phyloP scores from a whole-genome alignment of 257 asterid genomes.

The Misopates orontium region DNA sequence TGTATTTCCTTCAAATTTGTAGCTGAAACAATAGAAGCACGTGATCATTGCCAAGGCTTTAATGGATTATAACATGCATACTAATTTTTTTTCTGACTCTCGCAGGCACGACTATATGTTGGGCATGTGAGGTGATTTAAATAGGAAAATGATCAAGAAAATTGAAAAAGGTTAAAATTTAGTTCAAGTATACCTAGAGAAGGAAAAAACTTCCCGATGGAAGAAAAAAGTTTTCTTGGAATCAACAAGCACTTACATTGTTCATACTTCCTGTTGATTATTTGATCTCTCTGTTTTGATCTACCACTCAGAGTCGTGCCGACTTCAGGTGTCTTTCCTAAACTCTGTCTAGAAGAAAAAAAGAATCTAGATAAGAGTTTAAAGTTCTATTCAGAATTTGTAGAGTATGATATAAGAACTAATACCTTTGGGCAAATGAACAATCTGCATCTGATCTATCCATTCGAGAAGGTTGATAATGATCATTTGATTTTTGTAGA shows the following conservation, averaged over 20 bases:
- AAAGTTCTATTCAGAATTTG: constrained; percentile 11
- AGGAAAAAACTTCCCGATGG: background rate
- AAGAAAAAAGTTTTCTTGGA: constrained; percentile 9
- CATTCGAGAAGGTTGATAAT: constrained; percentile 32
- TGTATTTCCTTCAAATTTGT: constrained; percentile 34
- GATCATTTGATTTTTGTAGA: constrained; percentile 33
- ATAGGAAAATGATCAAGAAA: constrained; percentile 15
- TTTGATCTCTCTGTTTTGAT: constrained; percentile 33
- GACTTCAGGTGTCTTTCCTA: constrained; percentile 36
- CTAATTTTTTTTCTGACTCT: constrained; percentile 11
- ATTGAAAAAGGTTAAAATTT: constrained; percentile 10
- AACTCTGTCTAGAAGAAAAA: constrained; percentile 46
- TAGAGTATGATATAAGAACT: constrained; percentile 14
- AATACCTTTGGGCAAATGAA: constrained; percentile 41
- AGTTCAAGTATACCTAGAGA: constrained; percentile 7
- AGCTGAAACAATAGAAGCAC: constrained; percentile 42
- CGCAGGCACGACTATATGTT: constrained; percentile 8
- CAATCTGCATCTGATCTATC: constrained; percentile 35
- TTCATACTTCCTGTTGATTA: constrained; percentile 27
- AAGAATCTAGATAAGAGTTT: constrained; percentile 14
- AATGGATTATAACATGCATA: constrained; percentile 5
- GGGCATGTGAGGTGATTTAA: constrained; percentile 23
- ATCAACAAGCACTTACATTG: constrained; percentile 41
- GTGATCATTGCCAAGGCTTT: constrained; percentile 21
- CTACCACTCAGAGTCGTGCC: constrained; percentile 32